Conservation (phyloP, 805 yeast species). For the Lachancea sp. region DNA sequence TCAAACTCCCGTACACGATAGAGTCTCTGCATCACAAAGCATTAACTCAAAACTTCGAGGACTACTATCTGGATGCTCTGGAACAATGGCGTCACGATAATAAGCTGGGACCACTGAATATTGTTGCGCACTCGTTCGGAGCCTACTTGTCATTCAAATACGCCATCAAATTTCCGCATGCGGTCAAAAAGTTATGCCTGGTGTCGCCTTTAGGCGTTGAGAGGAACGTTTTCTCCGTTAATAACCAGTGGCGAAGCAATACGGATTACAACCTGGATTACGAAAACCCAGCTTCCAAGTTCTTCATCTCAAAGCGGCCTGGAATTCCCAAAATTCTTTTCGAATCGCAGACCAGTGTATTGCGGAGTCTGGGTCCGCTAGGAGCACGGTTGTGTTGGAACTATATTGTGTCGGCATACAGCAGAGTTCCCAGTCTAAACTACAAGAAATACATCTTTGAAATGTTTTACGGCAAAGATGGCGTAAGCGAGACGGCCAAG, state of each 20-base stretch:
- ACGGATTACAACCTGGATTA: slow-evolving; percentile 29
- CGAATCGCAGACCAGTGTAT: slow-evolving; percentile 39
- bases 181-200: slow-evolving; percentile 48
- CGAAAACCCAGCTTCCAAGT: slow-evolving; percentile 39
- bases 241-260: slow-evolving; percentile 21
- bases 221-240: slow-evolving; percentile 54
- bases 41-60: slow-evolving; percentile 40
- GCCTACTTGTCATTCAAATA: slow-evolving; percentile 66
- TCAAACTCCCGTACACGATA: slow-evolving; percentile 15
- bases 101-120: slow-evolving; percentile 47
- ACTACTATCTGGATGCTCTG: slow-evolving; percentile 50
- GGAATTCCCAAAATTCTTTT: slow-evolving; percentile 31
- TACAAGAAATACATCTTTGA: slow-evolving; percentile 26
- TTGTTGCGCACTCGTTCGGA: slow-evolving; percentile 76
- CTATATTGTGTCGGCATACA: slow-evolving; percentile 30
- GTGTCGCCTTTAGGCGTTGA: slow-evolving; percentile 80
- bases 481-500: slow-evolving; percentile 20
- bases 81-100: slow-evolving; percentile 57
- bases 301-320: slow-evolving; percentile 23
- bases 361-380: slow-evolving; percentile 41
- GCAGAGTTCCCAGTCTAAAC: slow-evolving; percentile 22
- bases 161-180: slow-evolving; percentile 49
- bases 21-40: slow-evolving; percentile 16
- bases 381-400: slow-evolving; percentile 35
- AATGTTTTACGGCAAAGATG: slow-evolving; percentile 19